A percentile compares a stretch with the other conserved stretches of the same genome.
Evolutionary conservation across 2,329 filamentous ascomycete genomes (phyloP).

Genomic region (Fusarium tupiense): DNA sequence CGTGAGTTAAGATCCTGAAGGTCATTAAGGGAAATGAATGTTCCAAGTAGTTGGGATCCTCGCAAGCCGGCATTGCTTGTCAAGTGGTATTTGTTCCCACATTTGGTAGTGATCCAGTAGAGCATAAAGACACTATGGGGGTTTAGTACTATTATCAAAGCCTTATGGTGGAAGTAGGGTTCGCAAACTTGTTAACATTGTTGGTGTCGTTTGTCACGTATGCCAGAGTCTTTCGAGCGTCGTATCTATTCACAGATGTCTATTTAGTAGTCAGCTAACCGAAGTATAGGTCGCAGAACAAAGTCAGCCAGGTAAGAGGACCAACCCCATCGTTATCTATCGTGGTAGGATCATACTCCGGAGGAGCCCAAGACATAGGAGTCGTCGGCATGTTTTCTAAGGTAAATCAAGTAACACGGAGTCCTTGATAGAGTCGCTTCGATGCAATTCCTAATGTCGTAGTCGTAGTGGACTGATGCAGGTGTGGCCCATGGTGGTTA

Average conservation of each 20-base stretch:
- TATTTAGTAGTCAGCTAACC: background rate
- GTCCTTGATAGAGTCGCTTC: background rate
- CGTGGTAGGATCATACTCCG: background rate
- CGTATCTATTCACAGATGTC: background rate
- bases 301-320: accelerated
- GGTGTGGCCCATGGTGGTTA: background rate
- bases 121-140: background rate
- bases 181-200: background rate
- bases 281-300: background rate
- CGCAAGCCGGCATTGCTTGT: background rate
- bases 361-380: background rate
- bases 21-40: background rate
- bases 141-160: background rate
- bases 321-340: background rate
- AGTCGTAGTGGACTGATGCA: background rate
- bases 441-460: background rate
- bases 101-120: background rate
- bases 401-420: accelerated
- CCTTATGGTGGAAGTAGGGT: background rate
- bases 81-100: background rate
- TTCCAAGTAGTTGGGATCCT: background rate
- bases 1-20: background rate
- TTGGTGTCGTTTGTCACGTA: background rate
- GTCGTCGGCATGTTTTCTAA: background rate
- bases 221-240: background rate